Base-by-base conservation (phyloP, 2,329 filamentous ascomycete species). In the Trichoderma sp. region DNA sequence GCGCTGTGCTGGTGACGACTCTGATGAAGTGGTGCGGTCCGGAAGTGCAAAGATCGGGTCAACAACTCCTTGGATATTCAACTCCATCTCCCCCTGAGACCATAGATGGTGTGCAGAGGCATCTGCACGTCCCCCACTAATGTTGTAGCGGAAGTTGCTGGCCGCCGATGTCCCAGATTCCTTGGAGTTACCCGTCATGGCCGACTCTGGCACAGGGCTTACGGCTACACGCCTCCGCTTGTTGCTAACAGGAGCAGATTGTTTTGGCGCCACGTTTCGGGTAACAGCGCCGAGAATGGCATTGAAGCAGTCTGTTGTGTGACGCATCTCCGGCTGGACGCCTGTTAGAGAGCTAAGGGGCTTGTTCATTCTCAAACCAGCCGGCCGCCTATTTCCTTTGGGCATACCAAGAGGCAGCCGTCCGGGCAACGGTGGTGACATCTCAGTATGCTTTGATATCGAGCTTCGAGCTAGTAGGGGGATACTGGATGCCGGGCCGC, bases 401-500 rank as follows among this genome's bases (percentile, higher is more conserved):
- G 74, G 73, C 1, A 71, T 73, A 13, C 69, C 70, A 7, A 84
- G 77, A 1, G 83, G 83, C 5, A 84, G 69, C n/a, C 79, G 78
- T 1, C 83, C 82, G 0, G 83, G 83, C 3, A 86, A 70, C 0
- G 84, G 80, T 1, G 83, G 77, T 10, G 81, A 76, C 1, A 79
- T 73, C 34, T 78, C 75, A 1, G 79, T 80, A 70, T 83, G 81
- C 6, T 79, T 78, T 2, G 83, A 81, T 8, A 84, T 71, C 0
- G 79, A 76, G 43, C 77, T 84, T 7, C 83, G 81, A 2, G 81
- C 82, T n/a, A 87, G 76, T 1, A 86, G 70, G 0, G 85, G 85
- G 30, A 87, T 82, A 43, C 80, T 81, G 7, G 80, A 78, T 3
- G 74, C 73, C 16, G 74, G 71, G 10, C 72, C 72, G 4, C 74